Evolutionary conservation across 495 filamentous ascomycete species (phyloP), one percentile per base, ranked within the genome.

Genomic region (Aspergillus ellipticus): DNA sequence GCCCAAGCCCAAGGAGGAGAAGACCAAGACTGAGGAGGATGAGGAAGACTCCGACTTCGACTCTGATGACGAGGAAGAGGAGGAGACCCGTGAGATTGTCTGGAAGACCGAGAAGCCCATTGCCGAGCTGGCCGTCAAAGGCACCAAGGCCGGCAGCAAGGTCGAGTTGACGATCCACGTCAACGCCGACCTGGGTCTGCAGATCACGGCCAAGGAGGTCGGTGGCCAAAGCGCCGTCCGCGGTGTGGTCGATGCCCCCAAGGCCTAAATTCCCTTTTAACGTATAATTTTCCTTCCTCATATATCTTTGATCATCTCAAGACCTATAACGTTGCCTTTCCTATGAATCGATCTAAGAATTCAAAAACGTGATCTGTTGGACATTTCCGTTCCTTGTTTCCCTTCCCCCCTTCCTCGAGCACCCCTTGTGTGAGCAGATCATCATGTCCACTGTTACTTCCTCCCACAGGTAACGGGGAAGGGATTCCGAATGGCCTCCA

Each of bases 121-220:
- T 47, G 92, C 91, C 45, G 94, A 98, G 77, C 88, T 89, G 10
- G 88, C 85, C 28, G 70, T 97, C 63, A 86, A 80, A 72, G 89
- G 79, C 54, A 83, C 92, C 53, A 90, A 89, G 83, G 92, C 92
- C 78, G 89, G 89, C 35, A 80, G 82, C 59, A 96, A 94, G 78
- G 85, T 97, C 58, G 94, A 97, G 80, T 85, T 97, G 46, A 93
- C 88, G 66, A 80, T 98, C 56, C 92, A 90, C 62, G 88, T 97
- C 53, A 82, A 79, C 41, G 80, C 80, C 16, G 92, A 97, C 69
- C 73, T 96, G 47, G 77, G 76, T 54, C 79, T 96, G 56, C 87
- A 86, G 55, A 78, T 96, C 62, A 88, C 90, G 21, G 86, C 86
- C 54, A 81, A 92, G 55, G 91, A 96, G 68, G 85, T 96, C 33